Evolutionary conservation across 73 alveolate species (phyloP), one percentile per base, ranked within the genome.

Genomic region (Effrenium voratum): DNA sequence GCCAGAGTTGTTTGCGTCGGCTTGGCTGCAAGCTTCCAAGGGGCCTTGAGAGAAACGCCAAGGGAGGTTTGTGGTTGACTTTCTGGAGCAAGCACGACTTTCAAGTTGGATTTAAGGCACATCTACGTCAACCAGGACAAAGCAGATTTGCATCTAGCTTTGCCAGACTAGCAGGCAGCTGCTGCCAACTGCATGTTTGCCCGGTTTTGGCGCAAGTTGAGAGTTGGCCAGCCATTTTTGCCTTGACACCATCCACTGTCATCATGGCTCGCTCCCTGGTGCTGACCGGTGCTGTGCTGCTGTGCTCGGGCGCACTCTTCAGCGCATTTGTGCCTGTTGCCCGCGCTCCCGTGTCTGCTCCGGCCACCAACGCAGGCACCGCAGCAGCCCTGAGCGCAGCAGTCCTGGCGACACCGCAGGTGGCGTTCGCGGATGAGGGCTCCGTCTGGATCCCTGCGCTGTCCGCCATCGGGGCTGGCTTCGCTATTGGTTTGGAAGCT

Each of bases 391-490:
- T 83, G 93, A 83, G 72, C 52, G 93, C 93, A 63, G 93, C 76
- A 52, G 49, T 76, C n/a, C 49, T 83, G 77, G 76, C 49, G 76
- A 55, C 76, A n/a, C 93, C 93, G 36, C 73, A 47, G 76, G 93
- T 76, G 49, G 93, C 93, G 22, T 55, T 50, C 38, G 93, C 93
- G 34, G 93, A 83, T 40, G 90, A 83, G 77, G 93, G 93, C 93
- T 47, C 77, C 50, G 93, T 83, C 49, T 83, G 93, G 93, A 83
- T 83, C 93, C 93, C 93, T 36, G 93, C 93, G 19, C 44, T 83
- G 93, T 83, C 93, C 16, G 93, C 93, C 73, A 55, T 83, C 40
- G 93, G 93, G 30, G 93, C 93, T 50, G 93, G 93, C 93, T 83
- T 83, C 76, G 93, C 93, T 76, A 83, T 83, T 55, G 93, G 93